Evolutionary conservation across 345 rosid species (phyloP).

Genomic region (Dimocarpus longan): DNA sequence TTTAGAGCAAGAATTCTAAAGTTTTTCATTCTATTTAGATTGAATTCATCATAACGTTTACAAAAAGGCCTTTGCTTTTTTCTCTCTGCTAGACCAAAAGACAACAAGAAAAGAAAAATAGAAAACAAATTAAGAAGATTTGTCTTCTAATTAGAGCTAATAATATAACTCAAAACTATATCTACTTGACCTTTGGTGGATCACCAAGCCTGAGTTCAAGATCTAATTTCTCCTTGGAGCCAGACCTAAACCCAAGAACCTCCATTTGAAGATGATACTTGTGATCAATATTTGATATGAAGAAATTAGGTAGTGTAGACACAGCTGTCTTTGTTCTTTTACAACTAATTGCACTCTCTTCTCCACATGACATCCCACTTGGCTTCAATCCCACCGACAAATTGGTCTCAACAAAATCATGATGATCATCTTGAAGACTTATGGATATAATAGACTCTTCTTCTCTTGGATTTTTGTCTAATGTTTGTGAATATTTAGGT

Average conservation of each 20-base stretch:
- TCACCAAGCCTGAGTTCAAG: conserved; percentile 92
- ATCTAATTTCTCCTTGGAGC: conserved; percentile 61
- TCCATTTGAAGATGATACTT: conserved; percentile 33
- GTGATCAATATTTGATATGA: conserved; percentile 24
- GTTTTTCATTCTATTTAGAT: conserved; percentile 1
- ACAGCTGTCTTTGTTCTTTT: conserved; percentile 39
- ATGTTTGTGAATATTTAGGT: conserved; percentile 1
- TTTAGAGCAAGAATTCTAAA: background rate
- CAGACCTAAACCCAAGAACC: conserved; percentile 34
- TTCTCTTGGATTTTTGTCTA: conserved; percentile 7
- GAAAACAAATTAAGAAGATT: background rate
- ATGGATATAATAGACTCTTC: conserved; percentile 1
- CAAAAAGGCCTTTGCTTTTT: background rate
- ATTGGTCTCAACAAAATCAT: conserved; percentile 26
- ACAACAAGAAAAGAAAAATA: background rate
- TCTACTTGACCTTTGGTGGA: conserved; percentile 54
- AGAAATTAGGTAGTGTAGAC: conserved; percentile 24
- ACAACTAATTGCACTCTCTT: conserved; percentile 19
- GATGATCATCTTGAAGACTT: background rate
- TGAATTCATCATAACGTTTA: background rate
- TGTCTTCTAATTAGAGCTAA: background rate
- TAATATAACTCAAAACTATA: background rate
- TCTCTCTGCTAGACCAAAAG: background rate
- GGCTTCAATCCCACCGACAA: conserved; percentile 39
- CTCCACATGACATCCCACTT: conserved; percentile 8